Base-by-base conservation (phyloP, 257 asterid genomes). In the Solanum medicagineum region DNA sequence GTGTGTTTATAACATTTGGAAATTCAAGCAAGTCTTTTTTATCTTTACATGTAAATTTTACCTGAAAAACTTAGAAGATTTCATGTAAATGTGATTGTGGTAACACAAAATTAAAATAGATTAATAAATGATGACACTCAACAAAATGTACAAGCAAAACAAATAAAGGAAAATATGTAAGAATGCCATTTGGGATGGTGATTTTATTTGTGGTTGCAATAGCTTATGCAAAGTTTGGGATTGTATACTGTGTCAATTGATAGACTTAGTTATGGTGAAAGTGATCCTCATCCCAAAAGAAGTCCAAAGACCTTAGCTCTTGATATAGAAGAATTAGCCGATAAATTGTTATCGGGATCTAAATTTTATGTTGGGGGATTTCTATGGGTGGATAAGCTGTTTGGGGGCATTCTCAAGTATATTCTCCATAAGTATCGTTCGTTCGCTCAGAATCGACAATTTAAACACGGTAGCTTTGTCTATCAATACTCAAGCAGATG, bases 241-340 rank as follows among this genome's bases (percentile, higher is more conserved):
- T 84, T 96, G 80, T 90, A 94, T 90, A 85, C 93, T 8, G 94
- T 94, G 69, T 91, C 98, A 44, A 90, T 96, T 73, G 99, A 96
- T 85, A 91, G 98, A 83, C 95, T 98, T 53, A 98, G 99, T 84
- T 96, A 96, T 90, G 98, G 98, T 85, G 97, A 96, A 90, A 96
- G 99, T 85, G 98, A 93, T 84, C 98, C 98, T 84, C 88, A 93
- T 88, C 96, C 98, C 14, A 83, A 83, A 24, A 92, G 92, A 56
- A 92, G 97, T 9, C 73, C 90, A 66, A 86, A 90, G 85, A 93
- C 94, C 86, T 89, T 91, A 81, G 95, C 98, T 71, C 84, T 83
- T 5, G 99, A 96, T 86, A 87, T 96, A 11, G 98, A 93, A 81
- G 95, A 94, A 89, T 94, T 96, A 70, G 99, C 95, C 54, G 99